Percentiles rank a stretch among this genome's conserved stretches.
Evolutionary conservation across 345 rosid genomes (phyloP).

Genomic region (Rhizophora apiculata): DNA sequence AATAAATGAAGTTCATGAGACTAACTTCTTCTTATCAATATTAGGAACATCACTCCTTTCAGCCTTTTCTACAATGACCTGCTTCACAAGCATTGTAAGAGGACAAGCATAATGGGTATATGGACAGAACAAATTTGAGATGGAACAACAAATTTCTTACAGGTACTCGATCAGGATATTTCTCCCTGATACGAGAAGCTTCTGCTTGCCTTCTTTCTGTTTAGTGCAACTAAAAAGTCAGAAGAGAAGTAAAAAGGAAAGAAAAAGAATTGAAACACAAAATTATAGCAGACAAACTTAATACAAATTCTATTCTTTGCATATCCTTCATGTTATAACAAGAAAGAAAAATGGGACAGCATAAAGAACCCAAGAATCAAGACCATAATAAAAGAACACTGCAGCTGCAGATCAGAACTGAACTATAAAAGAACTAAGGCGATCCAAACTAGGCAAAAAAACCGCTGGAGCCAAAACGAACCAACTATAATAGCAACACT

Average conservation of each 20-base stretch:
- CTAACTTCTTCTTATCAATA: conserved; percentile 50
- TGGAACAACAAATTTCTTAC: conserved; percentile 32
- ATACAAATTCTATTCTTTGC: too few species aligned
- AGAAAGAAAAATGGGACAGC: too few species aligned
- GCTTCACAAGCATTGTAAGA: conserved; percentile 16
- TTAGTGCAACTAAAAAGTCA: neutral
- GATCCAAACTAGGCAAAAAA: too few species aligned
- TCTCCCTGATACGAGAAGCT: conserved; percentile 76
- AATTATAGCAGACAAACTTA: neutral
- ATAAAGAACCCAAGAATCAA: too few species aligned
- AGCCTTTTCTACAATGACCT: conserved; percentile 55
- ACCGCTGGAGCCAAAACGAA: neutral
- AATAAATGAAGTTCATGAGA: too few species aligned
- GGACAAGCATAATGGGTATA: neutral
- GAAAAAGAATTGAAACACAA: neutral
- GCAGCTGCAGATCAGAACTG: too few species aligned
- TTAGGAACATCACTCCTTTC: conserved; percentile 50
- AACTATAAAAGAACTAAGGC: too few species aligned
- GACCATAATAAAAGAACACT: too few species aligned
- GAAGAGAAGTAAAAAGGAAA: neutral
- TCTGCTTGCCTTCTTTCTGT: conserved; percentile 84
- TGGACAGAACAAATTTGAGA: neutral
- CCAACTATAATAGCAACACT: neutral
- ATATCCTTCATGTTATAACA: too few species aligned
- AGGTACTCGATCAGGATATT: conserved; percentile 88